Evolutionary conservation across 768 basidiomycete species (phyloP), one percentile per base, ranked within the genome.

Genomic region (Russula foetens): DNA sequence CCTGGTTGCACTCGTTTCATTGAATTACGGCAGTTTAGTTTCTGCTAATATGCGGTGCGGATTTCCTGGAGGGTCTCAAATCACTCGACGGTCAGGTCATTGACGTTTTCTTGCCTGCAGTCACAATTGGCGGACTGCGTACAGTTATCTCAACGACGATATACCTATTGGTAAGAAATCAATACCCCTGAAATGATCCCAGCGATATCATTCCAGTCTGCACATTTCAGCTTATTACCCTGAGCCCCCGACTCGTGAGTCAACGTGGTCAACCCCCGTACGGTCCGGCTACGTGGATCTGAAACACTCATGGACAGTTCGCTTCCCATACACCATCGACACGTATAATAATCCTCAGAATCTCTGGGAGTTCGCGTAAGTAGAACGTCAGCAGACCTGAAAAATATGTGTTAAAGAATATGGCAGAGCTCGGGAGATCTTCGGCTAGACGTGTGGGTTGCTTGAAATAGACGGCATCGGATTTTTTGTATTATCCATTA

Each of bases 261-360:
- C 44, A 58, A 19, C 52, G 21, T 15, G 58, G 61, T 58, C 44
- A 58, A 19, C 52, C 29, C 15, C 35, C 26, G n/a, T 19, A 23
- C 15, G 17, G 9, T n/a, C 45, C 17, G 26, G 26, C 21, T 28
- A 19, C 14, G 9, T 35, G 23, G 39, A 31, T n/a, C 62, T 54
- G 24, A 63, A 35, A 44, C 5, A 43, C 44, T 24, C 45, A n/a
- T 17, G 35, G 50, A 11, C 67, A 83, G 82, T 79, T 66, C 81
- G 81, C 35, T 85, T 84, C 72, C 74, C 81, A 12, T 85, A 84
- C 68, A 84, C 84, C 1, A 71, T 69, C 48, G 81, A 82, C 26
- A 85, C 83, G 4, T 85, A 83, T 73, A 85, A 82, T 70, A 78
- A 84, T 66, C 84, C 83, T 0, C 80, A 83, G 56, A 81, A 78